phyloP scores from a whole-genome alignment of 176 grass and related monocot genomes.

The Cocos nucifera region DNA sequence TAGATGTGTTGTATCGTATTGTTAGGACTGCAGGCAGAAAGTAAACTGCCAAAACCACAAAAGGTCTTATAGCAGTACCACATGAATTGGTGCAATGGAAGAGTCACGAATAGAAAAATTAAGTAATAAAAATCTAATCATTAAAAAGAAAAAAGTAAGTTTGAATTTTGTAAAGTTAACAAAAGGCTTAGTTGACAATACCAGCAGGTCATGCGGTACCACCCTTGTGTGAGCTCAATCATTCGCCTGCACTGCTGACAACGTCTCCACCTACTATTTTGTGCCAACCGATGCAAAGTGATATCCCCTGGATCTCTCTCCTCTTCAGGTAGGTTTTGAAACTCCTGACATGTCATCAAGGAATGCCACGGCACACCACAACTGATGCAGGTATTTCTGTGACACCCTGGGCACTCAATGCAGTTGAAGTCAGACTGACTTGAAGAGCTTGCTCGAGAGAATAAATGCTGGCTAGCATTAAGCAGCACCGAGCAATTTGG shows the following conservation, averaged over 20 bases:
- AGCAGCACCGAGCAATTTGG: constrained; percentile 60
- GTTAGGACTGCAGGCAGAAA: too few species aligned
- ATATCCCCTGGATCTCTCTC: constrained; percentile 49
- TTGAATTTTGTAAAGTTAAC: neutral
- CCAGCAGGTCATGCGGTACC: constrained; percentile 85
- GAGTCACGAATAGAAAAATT: too few species aligned
- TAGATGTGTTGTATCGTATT: too few species aligned
- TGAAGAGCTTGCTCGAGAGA: constrained; percentile 59
- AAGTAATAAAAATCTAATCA: too few species aligned
- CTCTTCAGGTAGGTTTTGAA: constrained; percentile 48
- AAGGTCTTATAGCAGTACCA: too few species aligned
- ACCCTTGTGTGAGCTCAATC: constrained; percentile 61
- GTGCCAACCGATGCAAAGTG: constrained; percentile 45
- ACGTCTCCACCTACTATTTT: constrained; percentile 56
- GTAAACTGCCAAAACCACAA: too few species aligned
- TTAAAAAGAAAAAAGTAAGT: constrained; percentile 5
- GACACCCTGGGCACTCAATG: constrained; percentile 70
- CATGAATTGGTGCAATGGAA: too few species aligned
- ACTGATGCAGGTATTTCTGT: constrained; percentile 75
- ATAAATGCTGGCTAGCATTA: constrained; percentile 51
- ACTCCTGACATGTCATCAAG: constrained; percentile 82
- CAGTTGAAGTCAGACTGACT: constrained; percentile 51
- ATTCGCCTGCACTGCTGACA: constrained; percentile 64
- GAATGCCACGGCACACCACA: constrained; percentile 83
- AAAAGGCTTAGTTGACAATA: constrained; percentile 25